Evolutionary conservation across 164 flowering plant genomes (phyloP), one percentile per base, ranked within the genome.

Genomic region (Tetrastigma voinierianum): DNA sequence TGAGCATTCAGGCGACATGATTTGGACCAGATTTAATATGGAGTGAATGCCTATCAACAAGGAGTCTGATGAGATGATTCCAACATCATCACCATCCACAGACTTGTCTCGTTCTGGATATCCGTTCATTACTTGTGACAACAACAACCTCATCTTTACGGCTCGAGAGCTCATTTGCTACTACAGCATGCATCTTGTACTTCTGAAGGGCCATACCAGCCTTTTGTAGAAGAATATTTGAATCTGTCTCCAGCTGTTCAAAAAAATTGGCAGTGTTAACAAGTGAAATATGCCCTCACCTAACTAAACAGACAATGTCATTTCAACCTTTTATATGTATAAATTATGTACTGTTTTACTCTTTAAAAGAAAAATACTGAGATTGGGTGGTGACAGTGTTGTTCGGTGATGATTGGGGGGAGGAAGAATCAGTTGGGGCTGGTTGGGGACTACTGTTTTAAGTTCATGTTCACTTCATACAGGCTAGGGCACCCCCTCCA

Each of bases 191-290:
- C 91, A 95, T 81, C 66, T 83, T 77, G 80, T 95, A 86, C 78
- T 85, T n/a, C n/a, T 68, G 74, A 14, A 88, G 87, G 10, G 96
- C 99, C 74, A 72, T 66, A 45, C 68, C 78, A 54, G 99, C 99
- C 74, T 92, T 95, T 80, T 88, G 78, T 45, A 95, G 65, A 20
- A 95, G 86, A 70, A 95, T 95, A 61, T 81, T 72, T 13, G 74
- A 4, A 74, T 95, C 97, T 16, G 98, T 95, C 86, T 95, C 98
- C 19, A 95, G 84, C 99, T 95, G 91, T 70, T 25, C n/a, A 71
- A 43, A 24, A 14, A 43, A 59, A 15, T 16, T 21, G n/a, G 60
- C 24, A 54, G 6, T 49, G 64, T 46, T 32, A 19, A 10, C 20
- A 54, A 18, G 58, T 9, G 11, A 10, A 48, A 47, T 2, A 40